Base-by-base conservation (phyloP, 2,329 filamentous ascomycete genomes). In the Calonectria honghensis region DNA sequence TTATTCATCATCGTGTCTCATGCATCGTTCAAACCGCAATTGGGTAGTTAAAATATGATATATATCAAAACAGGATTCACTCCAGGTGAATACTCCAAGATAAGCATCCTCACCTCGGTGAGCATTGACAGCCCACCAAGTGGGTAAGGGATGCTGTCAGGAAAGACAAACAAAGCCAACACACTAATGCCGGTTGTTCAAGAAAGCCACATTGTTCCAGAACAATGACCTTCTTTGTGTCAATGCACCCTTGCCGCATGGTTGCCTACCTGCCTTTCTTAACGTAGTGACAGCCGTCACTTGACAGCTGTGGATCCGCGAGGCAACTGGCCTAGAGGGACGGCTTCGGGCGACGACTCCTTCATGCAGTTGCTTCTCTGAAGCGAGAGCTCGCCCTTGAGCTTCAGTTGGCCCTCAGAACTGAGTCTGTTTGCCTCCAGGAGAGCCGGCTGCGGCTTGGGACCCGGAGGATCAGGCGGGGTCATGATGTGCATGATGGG, bases 291-390 rank as follows among this genome's bases (percentile, higher is more conserved):
- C 57, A 39, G 18, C 57, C 57, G 57, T 57, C 68, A 64, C 68
- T 70, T 64, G 68, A 45, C 57, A 32, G 68, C 6, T 32, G 51
- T 64, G 54, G 51, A 57, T 24, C 51, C 35, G 27, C 39, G 51
- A 54, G 37, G 51, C 31, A 68, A 59, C 66, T 50, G 20, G 29
- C 31, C 50, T 35, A 68, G 6, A 11, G 20, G 41, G 24, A 50
- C 13, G 18, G 18, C 61, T 65, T 24, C 16, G 27, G n/a, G 11
- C 13, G 51, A 59, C 10, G 51, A 59, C 10, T 72, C 73, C 54
- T 69, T 72, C 57, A 71, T 76, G 67, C 71, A 64, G 45, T 41
- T 18, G 63, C 70, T 67, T 66, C 69, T 68, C 72, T 78, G 57
- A 69, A 6, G 10, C 14, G 16, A 14, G 51, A 27, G 29, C 35